Evolutionary conservation across 371 early-diverging fungal genomes (phyloP), one percentile per base, ranked within the genome.

Genomic region (Mortierella sp.): DNA sequence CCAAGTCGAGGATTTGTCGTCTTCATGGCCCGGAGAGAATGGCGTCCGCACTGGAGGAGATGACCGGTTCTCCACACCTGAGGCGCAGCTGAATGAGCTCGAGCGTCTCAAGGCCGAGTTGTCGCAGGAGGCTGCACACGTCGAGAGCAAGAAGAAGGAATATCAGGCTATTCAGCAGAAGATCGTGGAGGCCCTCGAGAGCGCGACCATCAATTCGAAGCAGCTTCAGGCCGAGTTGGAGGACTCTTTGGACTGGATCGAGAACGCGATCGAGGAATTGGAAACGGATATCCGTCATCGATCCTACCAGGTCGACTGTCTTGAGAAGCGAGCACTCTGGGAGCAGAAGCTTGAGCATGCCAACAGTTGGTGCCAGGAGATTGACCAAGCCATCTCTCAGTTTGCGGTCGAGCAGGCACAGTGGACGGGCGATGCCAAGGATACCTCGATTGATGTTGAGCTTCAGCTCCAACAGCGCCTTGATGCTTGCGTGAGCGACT

Each of bases 291-390:
- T 83, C 44, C 71, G 72, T n/a, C 61, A 71, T 24, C 68, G 64
- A 2, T 55, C 73, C 22, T 50, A 66, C 47, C 70, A 83, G n/a
- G 53, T 79, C 1, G 65, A 74, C 14, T 72, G 79, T 34, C 76
- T 75, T 22, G 73, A 75, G 24, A 71, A 75, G 48, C 75, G 75
- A 44, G 52, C 64, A 2, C 43, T 70, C 10, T 83, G 84, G 84
- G 84, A 83, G 40, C 75, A 75, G 65, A 39, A 71, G 1, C 29
- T 73, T 40, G 45, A 58, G 31, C 39, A 55, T 11, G 84, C 84
- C 9, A 61, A 50, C 14, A 70, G 24, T 2, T 75, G 72, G 73
- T 76, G 72, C 64, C 75, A 41, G 14, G 67, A 77, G 0, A 64
- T 75, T 41, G 70, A 72, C 52, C n/a, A 13, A 2, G 47, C 64